phyloP scores from a whole-genome alignment of 2,329 filamentous ascomycete genomes.

The Pseudocercospora musae region DNA sequence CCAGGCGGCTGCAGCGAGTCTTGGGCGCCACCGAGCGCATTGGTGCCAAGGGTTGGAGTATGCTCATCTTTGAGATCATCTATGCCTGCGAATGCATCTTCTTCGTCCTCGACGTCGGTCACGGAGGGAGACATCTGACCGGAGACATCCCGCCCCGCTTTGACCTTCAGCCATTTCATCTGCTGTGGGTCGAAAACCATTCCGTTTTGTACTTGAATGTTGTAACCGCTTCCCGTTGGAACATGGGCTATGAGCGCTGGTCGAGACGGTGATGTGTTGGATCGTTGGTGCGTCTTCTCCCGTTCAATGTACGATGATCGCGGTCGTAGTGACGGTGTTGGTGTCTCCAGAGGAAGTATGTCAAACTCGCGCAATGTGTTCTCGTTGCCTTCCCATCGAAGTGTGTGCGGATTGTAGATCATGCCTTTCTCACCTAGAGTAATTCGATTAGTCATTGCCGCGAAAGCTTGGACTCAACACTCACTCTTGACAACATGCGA shows the following conservation, averaged over 20 bases:
- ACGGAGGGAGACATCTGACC: slow-evolving; percentile 48
- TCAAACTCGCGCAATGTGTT: slow-evolving; percentile 79
- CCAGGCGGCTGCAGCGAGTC: slow-evolving; percentile 14
- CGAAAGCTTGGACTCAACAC: slow-evolving; percentile 32
- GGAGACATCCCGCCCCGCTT: slow-evolving; percentile 36
- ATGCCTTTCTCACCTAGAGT: slow-evolving; percentile 80
- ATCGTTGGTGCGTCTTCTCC: slow-evolving; percentile 30
- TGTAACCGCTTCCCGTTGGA: slow-evolving; percentile 62
- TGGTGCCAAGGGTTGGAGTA: slow-evolving; percentile 21
- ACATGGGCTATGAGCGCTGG: slow-evolving; percentile 89
- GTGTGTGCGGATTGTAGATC: slow-evolving; percentile 86
- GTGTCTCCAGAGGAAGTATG: slow-evolving; percentile 37
- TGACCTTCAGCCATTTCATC: slow-evolving; percentile 90
- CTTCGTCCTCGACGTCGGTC: slow-evolving; percentile 77
- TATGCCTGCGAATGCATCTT: slow-evolving; percentile 93
- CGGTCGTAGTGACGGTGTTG: slow-evolving; percentile 32
- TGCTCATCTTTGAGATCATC: slow-evolving; percentile 76
- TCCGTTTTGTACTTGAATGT: slow-evolving; percentile 89
- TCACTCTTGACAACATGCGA: slow-evolving; percentile 77
- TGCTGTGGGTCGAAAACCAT: slow-evolving; percentile 98
- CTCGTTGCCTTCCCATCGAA: slow-evolving; percentile 95
- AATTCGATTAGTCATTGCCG: neutral
- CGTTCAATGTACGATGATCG: slow-evolving; percentile 34
- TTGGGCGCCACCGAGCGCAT: slow-evolving; percentile 59
- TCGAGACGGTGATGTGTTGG: slow-evolving; percentile 47